Conservation (phyloP, 805 yeast species). For the Wickerhamomyces bisporus region DNA sequence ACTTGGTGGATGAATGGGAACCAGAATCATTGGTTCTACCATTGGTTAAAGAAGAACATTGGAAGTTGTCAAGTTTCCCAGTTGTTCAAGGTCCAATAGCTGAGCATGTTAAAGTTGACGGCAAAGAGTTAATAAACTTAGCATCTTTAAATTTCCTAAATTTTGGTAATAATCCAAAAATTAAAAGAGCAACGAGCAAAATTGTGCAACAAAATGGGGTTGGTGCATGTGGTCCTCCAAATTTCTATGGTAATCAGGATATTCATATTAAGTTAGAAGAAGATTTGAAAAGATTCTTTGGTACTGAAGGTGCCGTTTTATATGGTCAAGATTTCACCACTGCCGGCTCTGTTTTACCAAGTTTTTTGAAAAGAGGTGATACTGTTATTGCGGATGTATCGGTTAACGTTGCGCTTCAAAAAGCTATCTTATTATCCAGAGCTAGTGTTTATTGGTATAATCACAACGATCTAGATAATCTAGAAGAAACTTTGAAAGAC, state of each 20-base stretch:
- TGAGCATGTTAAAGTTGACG: conserved; percentile 23
- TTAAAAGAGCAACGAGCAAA: conserved; percentile 49
- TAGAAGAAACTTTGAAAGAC: conserved; percentile 63
- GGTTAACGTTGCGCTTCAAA: conserved; percentile 72
- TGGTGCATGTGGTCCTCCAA: conserved; percentile 98
- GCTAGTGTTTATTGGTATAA: conserved; percentile 69
- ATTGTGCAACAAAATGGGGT: conserved; percentile 75
- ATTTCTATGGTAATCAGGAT: conserved; percentile 94
- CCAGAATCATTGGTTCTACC: conserved; percentile 78
- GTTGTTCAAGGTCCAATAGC: conserved; percentile 49
- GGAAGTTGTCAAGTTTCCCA: conserved; percentile 65
- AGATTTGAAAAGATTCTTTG: conserved; percentile 61
- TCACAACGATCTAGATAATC: conserved; percentile 84
- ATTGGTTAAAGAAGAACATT: conserved; percentile 42
- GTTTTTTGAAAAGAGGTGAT: conserved; percentile 94
- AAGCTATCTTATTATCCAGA: conserved; percentile 82
- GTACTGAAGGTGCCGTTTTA: conserved; percentile 70
- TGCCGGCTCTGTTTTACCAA: conserved; percentile 83
- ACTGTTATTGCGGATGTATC: conserved; percentile 82
- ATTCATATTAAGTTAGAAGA: conserved; percentile 56
- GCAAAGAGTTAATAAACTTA: conserved; percentile 51
- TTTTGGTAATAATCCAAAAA: conserved; percentile 42
- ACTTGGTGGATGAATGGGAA: conserved; percentile 83
- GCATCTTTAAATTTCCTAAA: conserved; percentile 69
- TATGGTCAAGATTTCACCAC: conserved; percentile 93